Conservation (phyloP, 192 early-diverging fungal genomes). For the Podila clonocystis region DNA sequence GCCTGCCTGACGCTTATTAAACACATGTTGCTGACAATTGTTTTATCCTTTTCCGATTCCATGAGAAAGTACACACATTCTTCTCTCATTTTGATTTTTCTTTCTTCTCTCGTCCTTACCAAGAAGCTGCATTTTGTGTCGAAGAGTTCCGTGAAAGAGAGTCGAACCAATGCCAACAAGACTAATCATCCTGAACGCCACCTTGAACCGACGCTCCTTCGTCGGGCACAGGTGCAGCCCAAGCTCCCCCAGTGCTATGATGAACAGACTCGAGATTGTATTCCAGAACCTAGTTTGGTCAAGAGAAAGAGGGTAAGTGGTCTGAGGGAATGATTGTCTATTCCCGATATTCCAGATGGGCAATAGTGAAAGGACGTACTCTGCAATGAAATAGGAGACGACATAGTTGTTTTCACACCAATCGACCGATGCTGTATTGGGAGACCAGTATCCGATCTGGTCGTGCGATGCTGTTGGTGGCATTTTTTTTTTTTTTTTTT, state of each 20-base stretch:
- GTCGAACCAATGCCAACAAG: conserved; percentile 80
- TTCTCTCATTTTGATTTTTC: neutral
- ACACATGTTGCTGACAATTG: neutral
- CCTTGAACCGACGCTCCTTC: conserved; percentile 56
- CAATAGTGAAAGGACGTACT: conserved; percentile 24
- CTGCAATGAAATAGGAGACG: conserved; percentile 59
- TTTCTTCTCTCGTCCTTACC: conserved; percentile 52
- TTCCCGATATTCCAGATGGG: neutral
- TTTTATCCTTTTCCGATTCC: neutral
- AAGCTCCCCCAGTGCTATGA: conserved; percentile 67
- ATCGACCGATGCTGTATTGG: conserved; percentile 39
- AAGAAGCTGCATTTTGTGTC: conserved; percentile 73
- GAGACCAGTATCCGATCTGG: conserved; percentile 39
- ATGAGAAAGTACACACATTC: neutral
- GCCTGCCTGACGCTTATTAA: neutral
- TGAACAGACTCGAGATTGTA: conserved; percentile 71
- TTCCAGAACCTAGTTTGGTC: conserved; percentile 58
- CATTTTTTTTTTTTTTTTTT: neutral
- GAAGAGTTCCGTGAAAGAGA: conserved; percentile 82
- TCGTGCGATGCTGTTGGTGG: conserved; percentile 3
- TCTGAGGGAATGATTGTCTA: neutral
- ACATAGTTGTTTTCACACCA: conserved; percentile 60
- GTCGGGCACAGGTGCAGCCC: conserved; percentile 61
- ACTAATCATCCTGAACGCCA: conserved; percentile 66
- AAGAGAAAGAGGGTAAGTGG: neutral